These are phyloP conservation scores for Pythium dissotocum DNA, from an alignment of 352 stramenopile species.

Conservation along the genomic window DNA sequence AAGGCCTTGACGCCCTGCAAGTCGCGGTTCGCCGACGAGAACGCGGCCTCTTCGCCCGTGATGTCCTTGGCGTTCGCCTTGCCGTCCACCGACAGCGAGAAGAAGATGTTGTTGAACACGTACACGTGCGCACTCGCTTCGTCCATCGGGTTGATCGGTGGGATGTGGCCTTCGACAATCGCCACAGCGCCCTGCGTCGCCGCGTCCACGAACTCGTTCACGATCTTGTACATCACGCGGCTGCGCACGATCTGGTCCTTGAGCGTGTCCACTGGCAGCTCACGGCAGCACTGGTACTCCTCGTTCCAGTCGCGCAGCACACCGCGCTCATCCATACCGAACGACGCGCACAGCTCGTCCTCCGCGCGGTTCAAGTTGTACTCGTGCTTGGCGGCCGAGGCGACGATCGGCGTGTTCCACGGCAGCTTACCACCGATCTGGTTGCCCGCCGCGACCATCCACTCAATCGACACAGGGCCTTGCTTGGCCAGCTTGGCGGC, in stretches of 20 bases:
- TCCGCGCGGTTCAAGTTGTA: constrained; percentile 88
- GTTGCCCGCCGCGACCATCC: constrained; percentile 82
- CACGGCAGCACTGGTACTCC: constrained; percentile 93
- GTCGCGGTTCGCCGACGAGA: constrained; percentile 87
- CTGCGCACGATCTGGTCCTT: constrained; percentile 92
- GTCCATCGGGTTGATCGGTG: constrained; percentile 96
- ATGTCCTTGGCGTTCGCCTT: constrained; percentile 66
- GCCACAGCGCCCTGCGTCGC: constrained; percentile 87
- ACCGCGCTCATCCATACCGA: constrained; percentile 92
- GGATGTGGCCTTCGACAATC: constrained; percentile 94
- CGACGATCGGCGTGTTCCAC: constrained; percentile 67
- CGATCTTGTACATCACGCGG: constrained; percentile 94
- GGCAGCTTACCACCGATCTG: constrained; percentile 73
- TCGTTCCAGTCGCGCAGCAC: constrained; percentile 97
- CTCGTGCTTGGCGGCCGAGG: constrained; percentile 39
- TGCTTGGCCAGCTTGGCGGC: constrained; percentile 71
- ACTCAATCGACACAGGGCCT: constrained; percentile 81
- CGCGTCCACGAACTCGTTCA: constrained; percentile 95
- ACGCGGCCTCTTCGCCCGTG: constrained; percentile 74
- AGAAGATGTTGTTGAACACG: constrained; percentile 98
- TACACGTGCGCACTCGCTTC: constrained; percentile 92
- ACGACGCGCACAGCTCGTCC: constrained; percentile 87
- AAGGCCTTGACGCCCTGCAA: constrained; percentile 90
- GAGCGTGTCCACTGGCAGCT: constrained; percentile 75
- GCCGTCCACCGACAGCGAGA: constrained; percentile 91